Conservation (phyloP, 2,329 filamentous ascomycete species). For the Helotiales sp. region DNA sequence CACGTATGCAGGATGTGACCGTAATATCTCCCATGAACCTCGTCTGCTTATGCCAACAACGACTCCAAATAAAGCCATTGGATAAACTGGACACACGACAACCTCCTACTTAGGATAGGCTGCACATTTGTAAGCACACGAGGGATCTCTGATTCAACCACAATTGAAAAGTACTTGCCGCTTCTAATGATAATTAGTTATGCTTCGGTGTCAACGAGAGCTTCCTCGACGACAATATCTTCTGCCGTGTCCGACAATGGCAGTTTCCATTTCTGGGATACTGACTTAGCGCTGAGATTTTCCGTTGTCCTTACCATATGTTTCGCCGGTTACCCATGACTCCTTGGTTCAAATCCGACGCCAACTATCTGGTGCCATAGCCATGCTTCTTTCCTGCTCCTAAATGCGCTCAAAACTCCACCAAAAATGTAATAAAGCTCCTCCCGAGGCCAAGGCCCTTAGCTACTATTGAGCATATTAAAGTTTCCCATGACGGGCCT, state of each 20-base stretch:
- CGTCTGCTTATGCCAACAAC: constrained; percentile 6
- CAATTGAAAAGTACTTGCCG: not conserved
- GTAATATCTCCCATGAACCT: not conserved
- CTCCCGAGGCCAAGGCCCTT: not conserved
- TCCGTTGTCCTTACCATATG: not conserved
- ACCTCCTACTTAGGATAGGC: not conserved
- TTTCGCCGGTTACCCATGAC: constrained; percentile 7
- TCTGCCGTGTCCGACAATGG: not conserved
- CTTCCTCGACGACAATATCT: not conserved
- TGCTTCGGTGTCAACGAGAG: not conserved
- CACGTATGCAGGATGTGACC: not conserved
- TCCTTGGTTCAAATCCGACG: constrained; percentile 5
- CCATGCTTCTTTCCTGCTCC: constrained; percentile 16
- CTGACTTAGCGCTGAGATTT: constrained; percentile 2
- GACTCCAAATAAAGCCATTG: not conserved
- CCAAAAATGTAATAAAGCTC: constrained; percentile 11
- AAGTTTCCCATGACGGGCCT: constrained; percentile 58
- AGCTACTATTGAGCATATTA: constrained; percentile 16
- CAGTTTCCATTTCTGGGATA: constrained; percentile 1
- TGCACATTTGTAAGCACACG: not conserved
- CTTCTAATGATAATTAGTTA: not conserved
- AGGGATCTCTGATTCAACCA: not conserved
- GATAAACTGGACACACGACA: not conserved
- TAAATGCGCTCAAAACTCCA: constrained; percentile 21
- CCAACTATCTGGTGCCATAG: constrained; percentile 15